Evolutionary conservation across 495 filamentous ascomycete genomes (phyloP).

Genomic region (Xylona heveae): DNA sequence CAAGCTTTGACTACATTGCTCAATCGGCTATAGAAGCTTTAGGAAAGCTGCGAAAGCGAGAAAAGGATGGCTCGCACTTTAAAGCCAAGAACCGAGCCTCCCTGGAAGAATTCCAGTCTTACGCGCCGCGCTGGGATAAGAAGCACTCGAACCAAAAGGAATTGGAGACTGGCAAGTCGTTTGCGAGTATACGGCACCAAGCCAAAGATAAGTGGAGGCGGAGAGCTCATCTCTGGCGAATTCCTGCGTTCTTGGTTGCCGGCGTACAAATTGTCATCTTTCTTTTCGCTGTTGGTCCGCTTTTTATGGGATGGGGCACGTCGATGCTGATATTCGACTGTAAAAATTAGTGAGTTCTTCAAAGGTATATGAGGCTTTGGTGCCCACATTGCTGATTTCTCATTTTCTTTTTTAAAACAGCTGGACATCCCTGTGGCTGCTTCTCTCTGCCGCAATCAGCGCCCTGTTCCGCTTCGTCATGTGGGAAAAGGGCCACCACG

Average conservation of each 20-base stretch:
- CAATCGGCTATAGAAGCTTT: background rate
- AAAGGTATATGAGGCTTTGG: no score
- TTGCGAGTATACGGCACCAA: background rate
- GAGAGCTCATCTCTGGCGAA: slow-evolving; percentile 8
- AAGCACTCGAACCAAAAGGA: no score
- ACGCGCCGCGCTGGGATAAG: no score
- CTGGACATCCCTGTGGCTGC: slow-evolving; percentile 7
- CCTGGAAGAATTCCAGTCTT: no score
- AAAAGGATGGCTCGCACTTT: background rate
- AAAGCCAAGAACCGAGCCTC: no score
- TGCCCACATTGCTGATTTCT: no score
- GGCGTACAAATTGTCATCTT: slow-evolving; percentile 7
- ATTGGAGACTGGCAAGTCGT: slow-evolving; percentile 4
- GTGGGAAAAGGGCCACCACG: slow-evolving; percentile 8
- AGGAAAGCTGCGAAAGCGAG: slow-evolving; percentile 1
- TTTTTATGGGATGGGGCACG: slow-evolving; percentile 4
- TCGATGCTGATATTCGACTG: slow-evolving; percentile 6
- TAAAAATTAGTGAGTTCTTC: no score
- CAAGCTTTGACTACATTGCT: no score
- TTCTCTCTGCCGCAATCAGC: slow-evolving; percentile 5
- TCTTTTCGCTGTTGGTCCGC: slow-evolving; percentile 4
- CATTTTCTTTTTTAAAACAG: no score
- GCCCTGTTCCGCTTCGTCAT: slow-evolving; percentile 3
- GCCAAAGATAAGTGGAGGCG: slow-evolving; percentile 1
- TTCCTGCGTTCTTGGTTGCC: slow-evolving; percentile 7